phyloP scores from a whole-genome alignment of 2,329 filamentous ascomycete genomes.

The Microdochium bolleyi region DNA sequence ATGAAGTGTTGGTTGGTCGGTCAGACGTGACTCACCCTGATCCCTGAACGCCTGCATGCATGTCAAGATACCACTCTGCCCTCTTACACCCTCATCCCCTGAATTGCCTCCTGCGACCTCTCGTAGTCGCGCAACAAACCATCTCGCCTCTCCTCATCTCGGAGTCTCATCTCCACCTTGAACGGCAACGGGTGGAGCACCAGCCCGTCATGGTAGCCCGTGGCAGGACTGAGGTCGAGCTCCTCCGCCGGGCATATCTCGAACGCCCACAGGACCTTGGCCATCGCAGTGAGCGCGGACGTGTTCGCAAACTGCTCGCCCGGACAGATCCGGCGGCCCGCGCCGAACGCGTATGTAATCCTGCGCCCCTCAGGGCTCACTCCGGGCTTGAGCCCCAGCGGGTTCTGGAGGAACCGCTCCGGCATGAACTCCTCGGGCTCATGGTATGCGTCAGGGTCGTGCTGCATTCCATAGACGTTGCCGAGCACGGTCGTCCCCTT shows the following conservation, averaged over 20 bases:
- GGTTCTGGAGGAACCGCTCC: constrained; percentile 6
- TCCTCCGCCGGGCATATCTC: not conserved
- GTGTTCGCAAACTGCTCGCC: constrained; percentile 3
- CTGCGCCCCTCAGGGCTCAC: constrained; percentile 1
- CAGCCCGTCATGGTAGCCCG: not conserved
- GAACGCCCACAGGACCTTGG: constrained; percentile 6
- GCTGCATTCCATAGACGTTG: constrained; percentile 9
- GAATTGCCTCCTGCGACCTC: not conserved
- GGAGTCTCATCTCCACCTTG: not conserved
- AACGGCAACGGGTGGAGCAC: not conserved
- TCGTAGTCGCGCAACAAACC: not conserved
- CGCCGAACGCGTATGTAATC: constrained; percentile 4
- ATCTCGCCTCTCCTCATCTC: not conserved
- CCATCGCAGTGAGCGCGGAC: constrained; percentile 3
- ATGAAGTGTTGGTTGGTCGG: too few species aligned
- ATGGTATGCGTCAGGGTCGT: constrained; percentile 7
- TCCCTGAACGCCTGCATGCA: too few species aligned
- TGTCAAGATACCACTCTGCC: too few species aligned
- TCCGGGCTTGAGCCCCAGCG: constrained; percentile 2
- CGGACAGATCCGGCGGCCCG: constrained; percentile 4
- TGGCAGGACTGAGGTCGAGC: not conserved
- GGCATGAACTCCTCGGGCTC: constrained; percentile 7
- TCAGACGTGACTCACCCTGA: too few species aligned
- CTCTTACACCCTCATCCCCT: not conserved
- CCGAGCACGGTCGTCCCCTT: constrained; percentile 7